Evolutionary conservation across 257 asterid genomes (phyloP).

Genomic region (Nicotiana noctiflora): DNA sequence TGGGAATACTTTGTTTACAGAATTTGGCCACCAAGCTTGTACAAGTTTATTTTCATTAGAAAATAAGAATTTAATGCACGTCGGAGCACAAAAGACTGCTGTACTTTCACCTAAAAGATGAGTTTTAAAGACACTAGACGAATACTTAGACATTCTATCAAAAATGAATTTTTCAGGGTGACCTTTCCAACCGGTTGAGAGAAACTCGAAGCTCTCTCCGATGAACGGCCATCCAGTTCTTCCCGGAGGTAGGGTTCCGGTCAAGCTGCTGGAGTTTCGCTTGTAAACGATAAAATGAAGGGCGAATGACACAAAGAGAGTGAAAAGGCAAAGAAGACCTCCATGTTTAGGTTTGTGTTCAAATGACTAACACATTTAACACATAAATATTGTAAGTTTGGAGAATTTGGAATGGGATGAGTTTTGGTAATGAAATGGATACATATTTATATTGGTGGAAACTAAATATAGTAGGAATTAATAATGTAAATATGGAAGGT

Average conservation of each 20-base stretch:
- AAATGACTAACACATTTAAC: neutral
- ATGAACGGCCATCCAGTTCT: conserved; percentile 43
- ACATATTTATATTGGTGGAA: neutral
- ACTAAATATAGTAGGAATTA: too few relatives aligned
- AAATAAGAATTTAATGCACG: conserved; percentile 40
- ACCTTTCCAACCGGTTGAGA: conserved; percentile 52
- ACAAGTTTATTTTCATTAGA: conserved; percentile 53
- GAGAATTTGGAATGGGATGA: neutral
- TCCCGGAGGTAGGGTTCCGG: conserved; percentile 38
- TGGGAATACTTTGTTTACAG: conserved; percentile 43
- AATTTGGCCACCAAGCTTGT: conserved; percentile 54
- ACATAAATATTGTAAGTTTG: neutral
- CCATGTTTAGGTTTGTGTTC: conserved; percentile 30
- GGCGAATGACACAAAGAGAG: conserved; percentile 32
- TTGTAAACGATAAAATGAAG: conserved; percentile 51
- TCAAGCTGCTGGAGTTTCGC: conserved; percentile 13
- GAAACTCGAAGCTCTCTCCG: conserved; percentile 49
- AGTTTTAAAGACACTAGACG: conserved; percentile 29
- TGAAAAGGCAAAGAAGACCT: conserved; percentile 33
- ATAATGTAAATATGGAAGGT: neutral
- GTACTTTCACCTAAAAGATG: conserved; percentile 35
- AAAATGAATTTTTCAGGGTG: conserved; percentile 45
- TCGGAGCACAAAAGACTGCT: conserved; percentile 38
- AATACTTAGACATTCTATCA: conserved; percentile 39
- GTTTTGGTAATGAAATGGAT: neutral